Percentiles rank a stretch among this genome's conserved stretches.
Evolutionary conservation across 257 asterid genomes (phyloP).

Genomic region (Lantana camara): DNA sequence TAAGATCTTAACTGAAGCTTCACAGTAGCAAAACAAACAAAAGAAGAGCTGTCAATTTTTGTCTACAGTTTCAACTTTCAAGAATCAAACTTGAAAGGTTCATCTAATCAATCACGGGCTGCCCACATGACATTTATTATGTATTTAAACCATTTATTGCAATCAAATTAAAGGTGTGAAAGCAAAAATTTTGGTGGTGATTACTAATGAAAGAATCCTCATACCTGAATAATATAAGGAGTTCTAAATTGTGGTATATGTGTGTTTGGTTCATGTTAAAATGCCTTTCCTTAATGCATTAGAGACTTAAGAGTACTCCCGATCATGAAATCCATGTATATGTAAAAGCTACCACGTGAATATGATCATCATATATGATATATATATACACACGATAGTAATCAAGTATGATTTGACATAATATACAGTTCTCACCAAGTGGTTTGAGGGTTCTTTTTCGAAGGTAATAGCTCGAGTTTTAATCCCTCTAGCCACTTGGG

Average conservation of each 20-base stretch:
- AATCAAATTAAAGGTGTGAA: neutral
- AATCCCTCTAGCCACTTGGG: no score
- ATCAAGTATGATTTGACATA: no score
- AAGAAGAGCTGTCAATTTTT: neutral
- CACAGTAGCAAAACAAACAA: slow-evolving; percentile 6
- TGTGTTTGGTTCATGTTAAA: slow-evolving; percentile 17
- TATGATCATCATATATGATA: no score
- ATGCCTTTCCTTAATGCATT: neutral
- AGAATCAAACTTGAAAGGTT: neutral
- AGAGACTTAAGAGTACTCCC: neutral
- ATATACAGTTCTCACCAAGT: no score
- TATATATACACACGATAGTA: no score
- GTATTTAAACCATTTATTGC: no score
- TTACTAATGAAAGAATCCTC: slow-evolving; percentile 12
- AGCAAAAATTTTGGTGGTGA: slow-evolving; percentile 1
- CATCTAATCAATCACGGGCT: neutral
- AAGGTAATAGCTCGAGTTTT: no score
- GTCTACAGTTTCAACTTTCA: slow-evolving; percentile 21
- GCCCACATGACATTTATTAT: no score
- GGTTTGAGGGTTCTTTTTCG: no score
- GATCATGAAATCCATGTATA: no score
- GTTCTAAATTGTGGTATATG: neutral
- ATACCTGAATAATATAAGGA: slow-evolving; percentile 5
- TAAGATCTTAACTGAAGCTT: slow-evolving; percentile 10
- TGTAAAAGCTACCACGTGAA: slow-evolving; percentile 1